A percentile compares a stretch with the other conserved stretches of the same genome.
These are phyloP conservation scores for Chlorella sp. DNA, from an alignment of 139 green algal genomes.

Conservation along the genomic window DNA sequence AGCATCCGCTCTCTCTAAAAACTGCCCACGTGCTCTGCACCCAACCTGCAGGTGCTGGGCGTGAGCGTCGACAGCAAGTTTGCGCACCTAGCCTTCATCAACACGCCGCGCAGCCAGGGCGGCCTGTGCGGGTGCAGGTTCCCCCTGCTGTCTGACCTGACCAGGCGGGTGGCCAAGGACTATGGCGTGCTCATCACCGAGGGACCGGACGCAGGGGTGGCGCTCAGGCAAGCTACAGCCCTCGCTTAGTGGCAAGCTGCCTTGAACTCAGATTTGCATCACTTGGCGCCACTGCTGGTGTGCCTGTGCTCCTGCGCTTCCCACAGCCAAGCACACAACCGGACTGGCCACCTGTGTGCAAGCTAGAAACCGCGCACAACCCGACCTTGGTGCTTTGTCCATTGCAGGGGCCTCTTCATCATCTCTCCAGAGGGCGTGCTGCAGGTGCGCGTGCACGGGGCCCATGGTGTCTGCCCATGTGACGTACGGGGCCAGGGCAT, in stretches of 20 bases:
- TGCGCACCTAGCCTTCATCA: constrained; percentile 94
- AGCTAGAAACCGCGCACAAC: too few species aligned
- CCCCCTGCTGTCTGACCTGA: constrained; percentile 95
- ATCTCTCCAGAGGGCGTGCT: constrained; percentile 83
- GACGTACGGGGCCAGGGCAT: too few species aligned
- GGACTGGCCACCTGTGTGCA: too few species aligned
- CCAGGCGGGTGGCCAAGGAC: constrained; percentile 70
- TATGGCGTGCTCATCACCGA: constrained; percentile 89
- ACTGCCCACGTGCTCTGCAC: neutral
- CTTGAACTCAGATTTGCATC: too few species aligned
- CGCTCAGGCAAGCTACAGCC: constrained; percentile 51
- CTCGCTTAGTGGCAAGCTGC: too few species aligned
- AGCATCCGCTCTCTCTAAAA: neutral
- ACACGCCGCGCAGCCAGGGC: constrained; percentile 84
- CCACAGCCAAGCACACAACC: too few species aligned
- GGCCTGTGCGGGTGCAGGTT: constrained; percentile 94
- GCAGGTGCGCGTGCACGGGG: too few species aligned
- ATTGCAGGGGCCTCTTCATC: constrained; percentile 77
- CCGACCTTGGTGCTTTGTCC: too few species aligned
- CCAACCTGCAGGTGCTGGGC: constrained; percentile 62
- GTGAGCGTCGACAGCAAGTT: constrained; percentile 91
- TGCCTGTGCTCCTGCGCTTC: too few species aligned
- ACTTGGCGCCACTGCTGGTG: too few species aligned
- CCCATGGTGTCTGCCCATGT: too few species aligned
- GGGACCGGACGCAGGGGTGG: constrained; percentile 57